Evolutionary conservation across 164 flowering plant genomes (phyloP).

Genomic region (Sedum album): DNA sequence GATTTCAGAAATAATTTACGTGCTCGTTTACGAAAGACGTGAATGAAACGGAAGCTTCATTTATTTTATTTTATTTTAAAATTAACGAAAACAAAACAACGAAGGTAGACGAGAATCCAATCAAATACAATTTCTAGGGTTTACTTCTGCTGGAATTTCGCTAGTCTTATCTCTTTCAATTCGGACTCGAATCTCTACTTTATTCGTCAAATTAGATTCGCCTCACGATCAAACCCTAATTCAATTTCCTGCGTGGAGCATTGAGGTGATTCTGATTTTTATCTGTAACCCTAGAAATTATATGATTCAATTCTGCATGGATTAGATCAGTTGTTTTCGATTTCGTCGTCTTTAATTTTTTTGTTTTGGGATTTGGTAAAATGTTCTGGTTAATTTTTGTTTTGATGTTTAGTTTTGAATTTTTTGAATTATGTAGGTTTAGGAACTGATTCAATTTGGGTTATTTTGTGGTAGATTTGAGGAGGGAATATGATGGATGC

Average conservation of each 20-base stretch:
- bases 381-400: too few relatives aligned
- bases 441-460: neutral
- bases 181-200: neutral
- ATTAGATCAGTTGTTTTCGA: too few relatives aligned
- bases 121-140: neutral
- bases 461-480: too few relatives aligned
- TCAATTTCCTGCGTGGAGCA: too few relatives aligned
- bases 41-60: neutral
- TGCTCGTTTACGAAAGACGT: neutral
- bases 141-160: neutral
- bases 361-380: too few relatives aligned
- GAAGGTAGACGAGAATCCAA: neutral
- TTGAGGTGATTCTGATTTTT: neutral
- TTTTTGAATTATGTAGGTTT: neutral
- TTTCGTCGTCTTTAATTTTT: too few relatives aligned
- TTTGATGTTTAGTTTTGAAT: neutral
- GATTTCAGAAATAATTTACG: neutral
- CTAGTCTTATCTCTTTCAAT: neutral
- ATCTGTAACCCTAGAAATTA: neutral
- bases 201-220: neutral
- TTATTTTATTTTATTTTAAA: too few relatives aligned
- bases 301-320: too few relatives aligned
- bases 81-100: neutral
- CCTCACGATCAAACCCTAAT: neutral
- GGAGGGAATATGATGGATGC: conserved; percentile 28